Conservation (phyloP, 257 asterid species). For the Nicotiana sylvestris region DNA sequence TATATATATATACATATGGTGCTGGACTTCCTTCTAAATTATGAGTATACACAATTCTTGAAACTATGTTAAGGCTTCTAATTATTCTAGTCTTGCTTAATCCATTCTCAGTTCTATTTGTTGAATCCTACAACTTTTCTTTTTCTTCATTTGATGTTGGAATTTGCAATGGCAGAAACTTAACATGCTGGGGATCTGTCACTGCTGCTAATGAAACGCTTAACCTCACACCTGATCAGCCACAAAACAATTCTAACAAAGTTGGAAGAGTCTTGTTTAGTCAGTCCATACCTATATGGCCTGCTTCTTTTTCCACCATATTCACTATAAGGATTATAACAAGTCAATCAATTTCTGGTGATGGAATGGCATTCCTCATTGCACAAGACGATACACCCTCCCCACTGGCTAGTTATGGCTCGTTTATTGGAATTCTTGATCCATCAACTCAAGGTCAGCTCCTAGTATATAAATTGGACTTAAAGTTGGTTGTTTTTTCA, state of each 20-base stretch:
- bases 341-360: constrained; percentile 43
- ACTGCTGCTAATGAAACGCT: constrained; percentile 38
- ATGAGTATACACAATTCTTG: neutral
- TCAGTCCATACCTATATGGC: constrained; percentile 48
- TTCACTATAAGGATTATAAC: constrained; percentile 44
- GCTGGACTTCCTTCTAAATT: neutral
- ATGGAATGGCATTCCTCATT: constrained; percentile 51
- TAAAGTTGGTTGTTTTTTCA: neutral
- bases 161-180: constrained; percentile 30
- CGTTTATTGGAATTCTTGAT: constrained; percentile 64
- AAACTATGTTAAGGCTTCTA: constrained; percentile 28
- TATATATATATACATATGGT: neutral
- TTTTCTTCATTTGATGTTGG: constrained; percentile 42
- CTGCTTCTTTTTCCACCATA: constrained; percentile 50
- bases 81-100: constrained; percentile 24
- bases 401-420: constrained; percentile 54
- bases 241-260: constrained; percentile 20
- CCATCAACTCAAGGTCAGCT: constrained; percentile 53
- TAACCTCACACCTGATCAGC: constrained; percentile 33
- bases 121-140: constrained; percentile 42
- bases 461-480: neutral
- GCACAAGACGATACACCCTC: constrained; percentile 55
- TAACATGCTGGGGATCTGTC: constrained; percentile 61
- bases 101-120: constrained; percentile 23
- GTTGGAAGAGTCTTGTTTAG: constrained; percentile 47